These are phyloP conservation scores for Trichophyton mentagrophytes DNA, from an alignment of 2,329 filamentous ascomycete species.

Conservation along the genomic window DNA sequence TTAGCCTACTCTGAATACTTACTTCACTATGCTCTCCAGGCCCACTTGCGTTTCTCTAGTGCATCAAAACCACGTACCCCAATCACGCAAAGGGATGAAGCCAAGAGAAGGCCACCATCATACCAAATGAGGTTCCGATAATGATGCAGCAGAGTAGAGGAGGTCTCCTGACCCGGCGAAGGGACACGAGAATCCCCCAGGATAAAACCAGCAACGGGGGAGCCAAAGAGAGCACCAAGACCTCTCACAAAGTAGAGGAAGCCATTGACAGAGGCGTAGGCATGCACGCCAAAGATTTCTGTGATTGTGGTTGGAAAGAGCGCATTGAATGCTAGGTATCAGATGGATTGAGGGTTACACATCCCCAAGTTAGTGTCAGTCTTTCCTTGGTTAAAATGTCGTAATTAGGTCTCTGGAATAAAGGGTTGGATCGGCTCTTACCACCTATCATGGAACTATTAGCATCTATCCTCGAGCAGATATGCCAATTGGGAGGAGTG, in stretches of 20 bases:
- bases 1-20: not conserved
- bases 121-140: slow-evolving; percentile 16
- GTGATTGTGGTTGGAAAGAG: slow-evolving; percentile 30
- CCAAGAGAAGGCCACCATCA: slow-evolving; percentile 17
- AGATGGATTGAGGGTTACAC: not conserved
- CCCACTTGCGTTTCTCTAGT: slow-evolving; percentile 14
- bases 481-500: no score
- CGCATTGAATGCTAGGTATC: slow-evolving; percentile 12
- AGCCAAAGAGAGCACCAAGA: slow-evolving; percentile 27
- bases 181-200: slow-evolving; percentile 6
- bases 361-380: not conserved
- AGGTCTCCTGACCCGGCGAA: slow-evolving; percentile 5
- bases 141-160: slow-evolving; percentile 3
- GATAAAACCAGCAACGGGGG: slow-evolving; percentile 22
- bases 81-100: slow-evolving; percentile 16
- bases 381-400: not conserved
- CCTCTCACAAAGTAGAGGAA: slow-evolving; percentile 30
- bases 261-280: slow-evolving; percentile 29
- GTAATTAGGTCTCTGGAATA: not conserved
- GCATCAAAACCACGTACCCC: slow-evolving; percentile 16
- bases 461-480: not conserved
- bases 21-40: slow-evolving; percentile 7
- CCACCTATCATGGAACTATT: not conserved
- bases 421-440: not conserved
- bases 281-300: slow-evolving; percentile 29